phyloP scores from a whole-genome alignment of 306 rosid genomes.

The Chamaecrista fasciculata region DNA sequence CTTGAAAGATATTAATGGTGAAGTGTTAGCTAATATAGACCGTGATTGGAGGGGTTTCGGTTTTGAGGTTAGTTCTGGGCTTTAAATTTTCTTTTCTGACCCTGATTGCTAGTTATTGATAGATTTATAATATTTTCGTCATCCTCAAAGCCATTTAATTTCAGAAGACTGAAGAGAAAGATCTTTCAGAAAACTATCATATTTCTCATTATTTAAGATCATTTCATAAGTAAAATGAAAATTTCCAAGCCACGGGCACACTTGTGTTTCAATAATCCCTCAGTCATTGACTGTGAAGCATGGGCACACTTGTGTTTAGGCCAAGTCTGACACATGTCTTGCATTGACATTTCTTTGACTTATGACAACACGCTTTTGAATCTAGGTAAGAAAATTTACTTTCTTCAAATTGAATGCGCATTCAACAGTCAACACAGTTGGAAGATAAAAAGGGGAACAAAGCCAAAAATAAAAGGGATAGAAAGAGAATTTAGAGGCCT shows the following conservation, averaged over 20 bases:
- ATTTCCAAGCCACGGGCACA: background rate
- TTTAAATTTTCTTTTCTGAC: background rate
- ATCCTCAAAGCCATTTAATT: background rate
- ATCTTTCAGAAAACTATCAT: too few species aligned
- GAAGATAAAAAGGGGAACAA: too few species aligned
- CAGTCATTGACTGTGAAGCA: background rate
- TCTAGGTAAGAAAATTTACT: too few species aligned
- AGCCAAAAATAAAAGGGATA: too few species aligned
- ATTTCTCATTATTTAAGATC: background rate
- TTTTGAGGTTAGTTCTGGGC: conserved; percentile 72
- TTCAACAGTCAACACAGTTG: too few species aligned
- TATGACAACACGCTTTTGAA: too few species aligned
- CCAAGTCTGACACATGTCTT: too few species aligned
- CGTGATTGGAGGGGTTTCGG: conserved; percentile 99
- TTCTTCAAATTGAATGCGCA: too few species aligned
- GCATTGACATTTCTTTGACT: too few species aligned
- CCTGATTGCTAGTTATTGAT: conserved; percentile 25
- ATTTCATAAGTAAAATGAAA: background rate
- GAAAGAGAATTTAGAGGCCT: too few species aligned
- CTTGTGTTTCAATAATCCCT: background rate
- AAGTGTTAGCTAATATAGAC: conserved; percentile 84
- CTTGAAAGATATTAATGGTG: conserved; percentile 71
- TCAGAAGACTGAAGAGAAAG: too few species aligned
- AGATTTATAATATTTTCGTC: conserved; percentile 11
- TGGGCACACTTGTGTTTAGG: too few species aligned